Conservation (phyloP, 345 rosid species). For the Pugionium cornutum region DNA sequence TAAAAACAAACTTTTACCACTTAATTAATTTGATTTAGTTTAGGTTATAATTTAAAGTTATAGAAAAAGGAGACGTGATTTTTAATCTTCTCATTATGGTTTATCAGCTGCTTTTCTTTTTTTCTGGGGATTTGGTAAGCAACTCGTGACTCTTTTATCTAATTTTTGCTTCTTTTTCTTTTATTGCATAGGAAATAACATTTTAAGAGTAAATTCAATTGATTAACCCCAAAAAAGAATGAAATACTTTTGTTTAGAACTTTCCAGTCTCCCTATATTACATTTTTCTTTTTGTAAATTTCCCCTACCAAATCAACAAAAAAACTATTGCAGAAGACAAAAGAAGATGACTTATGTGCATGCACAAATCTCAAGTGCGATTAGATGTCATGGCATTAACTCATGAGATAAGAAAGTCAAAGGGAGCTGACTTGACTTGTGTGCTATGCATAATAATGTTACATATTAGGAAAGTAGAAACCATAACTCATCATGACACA, state of each 20-base stretch:
- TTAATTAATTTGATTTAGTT: conserved; percentile 13
- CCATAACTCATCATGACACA: conserved; percentile 21
- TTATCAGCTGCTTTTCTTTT: conserved; percentile 27
- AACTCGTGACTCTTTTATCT: conserved; percentile 40
- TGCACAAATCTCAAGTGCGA: conserved; percentile 38
- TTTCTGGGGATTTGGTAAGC: conserved; percentile 33
- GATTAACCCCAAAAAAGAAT: conserved; percentile 38
- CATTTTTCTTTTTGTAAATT: background rate
- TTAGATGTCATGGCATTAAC: conserved; percentile 25
- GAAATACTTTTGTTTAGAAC: background rate
- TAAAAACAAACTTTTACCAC: background rate
- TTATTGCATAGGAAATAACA: background rate
- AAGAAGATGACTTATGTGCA: conserved; percentile 17
- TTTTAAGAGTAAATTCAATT: conserved; percentile 14
- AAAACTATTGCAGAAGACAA: background rate
- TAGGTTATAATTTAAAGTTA: background rate
- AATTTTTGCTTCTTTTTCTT: conserved; percentile 21
- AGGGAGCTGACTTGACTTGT: conserved; percentile 36
- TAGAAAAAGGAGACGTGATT: conserved; percentile 32
- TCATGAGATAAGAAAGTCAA: conserved; percentile 41
- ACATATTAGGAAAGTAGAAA: conserved; percentile 13
- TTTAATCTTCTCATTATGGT: conserved; percentile 38
- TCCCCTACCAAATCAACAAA: background rate
- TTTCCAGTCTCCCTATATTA: conserved; percentile 5
- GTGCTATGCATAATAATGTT: conserved; percentile 13